A percentile compares a stretch with the other conserved stretches of the same genome.
Conservation (phyloP, 1,284 basidiomycete genomes). For the Ceratorhiza oryzae-sativae region DNA sequence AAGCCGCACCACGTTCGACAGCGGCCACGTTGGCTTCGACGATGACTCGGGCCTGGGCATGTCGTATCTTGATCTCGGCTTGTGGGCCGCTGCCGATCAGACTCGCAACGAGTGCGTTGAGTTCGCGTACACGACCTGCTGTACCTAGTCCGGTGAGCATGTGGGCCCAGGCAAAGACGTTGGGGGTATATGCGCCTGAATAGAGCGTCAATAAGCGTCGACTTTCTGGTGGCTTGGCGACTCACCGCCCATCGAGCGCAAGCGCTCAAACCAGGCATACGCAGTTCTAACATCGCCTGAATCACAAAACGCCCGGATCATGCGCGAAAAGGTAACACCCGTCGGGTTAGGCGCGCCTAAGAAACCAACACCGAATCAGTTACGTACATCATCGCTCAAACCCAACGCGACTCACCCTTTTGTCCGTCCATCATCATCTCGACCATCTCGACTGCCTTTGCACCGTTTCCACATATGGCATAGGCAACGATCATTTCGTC, state of each 20-base stretch:
- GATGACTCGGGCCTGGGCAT: conserved; percentile 47
- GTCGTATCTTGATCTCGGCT: conserved; percentile 53
- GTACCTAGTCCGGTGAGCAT: conserved; percentile 64
- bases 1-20: conserved; percentile 47
- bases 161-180: conserved; percentile 58
- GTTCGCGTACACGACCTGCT: conserved; percentile 58
- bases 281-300: conserved; percentile 70
- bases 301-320: conserved; percentile 72
- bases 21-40: conserved; percentile 55
- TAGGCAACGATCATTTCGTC: conserved; percentile 78
- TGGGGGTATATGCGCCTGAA: conserved; percentile 58
- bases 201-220: conserved; percentile 50
- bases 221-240: background rate
- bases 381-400: background rate
- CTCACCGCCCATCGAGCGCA: conserved; percentile 51
- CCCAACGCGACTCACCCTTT: conserved; percentile 47
- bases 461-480: conserved; percentile 69
- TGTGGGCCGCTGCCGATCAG: conserved; percentile 51
- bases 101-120: conserved; percentile 61
- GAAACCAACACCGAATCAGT: conserved; percentile 45
- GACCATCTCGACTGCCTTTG: conserved; percentile 71
- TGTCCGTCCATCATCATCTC: conserved; percentile 73
- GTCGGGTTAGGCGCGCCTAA: conserved; percentile 64
- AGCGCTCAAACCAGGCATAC: conserved; percentile 71
- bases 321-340: conserved; percentile 66